These are phyloP conservation scores for Penicillium mononematosum DNA, from an alignment of 495 filamentous ascomycete genomes.

Conservation along the genomic window DNA sequence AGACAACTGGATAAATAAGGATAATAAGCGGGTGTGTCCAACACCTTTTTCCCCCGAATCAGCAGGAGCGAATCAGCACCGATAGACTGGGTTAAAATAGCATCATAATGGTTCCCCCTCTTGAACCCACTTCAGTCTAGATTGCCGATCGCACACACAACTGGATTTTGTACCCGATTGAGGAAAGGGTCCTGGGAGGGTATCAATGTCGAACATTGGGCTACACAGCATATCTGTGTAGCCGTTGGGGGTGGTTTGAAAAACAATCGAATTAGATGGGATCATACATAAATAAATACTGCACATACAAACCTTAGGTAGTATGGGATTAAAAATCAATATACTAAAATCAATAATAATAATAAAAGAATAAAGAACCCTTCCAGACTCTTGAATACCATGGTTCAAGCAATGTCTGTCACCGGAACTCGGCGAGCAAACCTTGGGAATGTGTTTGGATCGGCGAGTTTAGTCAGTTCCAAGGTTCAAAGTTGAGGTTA, in stretches of 20 bases:
- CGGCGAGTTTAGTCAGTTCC: neutral
- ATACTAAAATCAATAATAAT: neutral
- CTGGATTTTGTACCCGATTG: neutral
- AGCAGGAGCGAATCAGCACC: conserved; percentile 1
- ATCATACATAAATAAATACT: neutral
- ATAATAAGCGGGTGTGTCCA: conserved; percentile 5
- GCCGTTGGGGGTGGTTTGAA: conserved; percentile 14
- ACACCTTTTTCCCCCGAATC: neutral
- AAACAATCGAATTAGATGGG: conserved; percentile 1
- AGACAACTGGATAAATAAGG: too few relatives aligned
- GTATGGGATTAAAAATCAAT: neutral
- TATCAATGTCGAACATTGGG: conserved; percentile 4
- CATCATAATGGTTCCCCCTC: conserved; percentile 22
- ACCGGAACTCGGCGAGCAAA: conserved; percentile 24
- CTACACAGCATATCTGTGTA: conserved; percentile 16
- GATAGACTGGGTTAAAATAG: conserved; percentile 5
- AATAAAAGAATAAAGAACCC: neutral
- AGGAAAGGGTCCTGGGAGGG: neutral
- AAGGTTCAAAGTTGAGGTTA: neutral
- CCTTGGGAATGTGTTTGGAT: neutral
- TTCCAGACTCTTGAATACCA: conserved; percentile 1
- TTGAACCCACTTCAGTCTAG: conserved; percentile 23
- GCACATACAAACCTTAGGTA: too few relatives aligned
- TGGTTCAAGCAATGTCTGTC: conserved; percentile 18
- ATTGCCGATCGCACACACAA: conserved; percentile 24